Percentiles rank a stretch among this genome's conserved stretches.
Conservation (phyloP, 805 yeast genomes). For the Saccharomyces jurei region DNA sequence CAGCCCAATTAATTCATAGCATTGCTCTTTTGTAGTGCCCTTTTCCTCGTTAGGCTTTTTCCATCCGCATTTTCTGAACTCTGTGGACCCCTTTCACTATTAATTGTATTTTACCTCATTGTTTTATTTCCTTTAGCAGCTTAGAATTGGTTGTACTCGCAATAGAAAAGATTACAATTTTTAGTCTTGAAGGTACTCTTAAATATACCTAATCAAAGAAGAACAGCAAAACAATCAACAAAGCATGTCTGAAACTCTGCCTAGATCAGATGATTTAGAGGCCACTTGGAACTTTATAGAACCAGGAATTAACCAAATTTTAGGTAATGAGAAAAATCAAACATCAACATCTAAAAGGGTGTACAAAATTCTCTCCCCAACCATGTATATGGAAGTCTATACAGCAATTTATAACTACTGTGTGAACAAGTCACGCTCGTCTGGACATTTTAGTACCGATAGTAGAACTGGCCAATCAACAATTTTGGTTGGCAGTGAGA, state of each 20-base stretch:
- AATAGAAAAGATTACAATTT: neutral
- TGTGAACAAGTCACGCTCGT: constrained; percentile 60
- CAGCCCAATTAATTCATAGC: neutral
- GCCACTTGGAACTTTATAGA: constrained; percentile 75
- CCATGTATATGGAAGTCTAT: constrained; percentile 82
- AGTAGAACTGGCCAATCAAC: constrained; percentile 30
- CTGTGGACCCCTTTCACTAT: neutral
- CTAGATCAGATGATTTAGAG: constrained; percentile 51
- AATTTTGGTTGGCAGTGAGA: constrained; percentile 77
- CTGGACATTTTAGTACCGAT: constrained; percentile 35
- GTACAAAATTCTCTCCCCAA: constrained; percentile 54
- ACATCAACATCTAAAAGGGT: constrained; percentile 31
- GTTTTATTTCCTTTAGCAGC: neutral
- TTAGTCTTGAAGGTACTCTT: neutral
- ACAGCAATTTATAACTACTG: constrained; percentile 91
- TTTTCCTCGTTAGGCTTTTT: neutral
- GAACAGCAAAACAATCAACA: neutral
- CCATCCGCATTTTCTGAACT: neutral
- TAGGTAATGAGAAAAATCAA: constrained; percentile 47
- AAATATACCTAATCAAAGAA: neutral
- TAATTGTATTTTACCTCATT: neutral
- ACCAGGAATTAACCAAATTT: constrained; percentile 62
- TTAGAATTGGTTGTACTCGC: neutral
- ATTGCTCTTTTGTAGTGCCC: neutral
- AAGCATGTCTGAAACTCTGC: constrained; percentile 33